A percentile compares a stretch with the other conserved stretches of the same genome.
Conservation (phyloP, 2,329 filamentous ascomycete species). For the Clonostachys rosea region DNA sequence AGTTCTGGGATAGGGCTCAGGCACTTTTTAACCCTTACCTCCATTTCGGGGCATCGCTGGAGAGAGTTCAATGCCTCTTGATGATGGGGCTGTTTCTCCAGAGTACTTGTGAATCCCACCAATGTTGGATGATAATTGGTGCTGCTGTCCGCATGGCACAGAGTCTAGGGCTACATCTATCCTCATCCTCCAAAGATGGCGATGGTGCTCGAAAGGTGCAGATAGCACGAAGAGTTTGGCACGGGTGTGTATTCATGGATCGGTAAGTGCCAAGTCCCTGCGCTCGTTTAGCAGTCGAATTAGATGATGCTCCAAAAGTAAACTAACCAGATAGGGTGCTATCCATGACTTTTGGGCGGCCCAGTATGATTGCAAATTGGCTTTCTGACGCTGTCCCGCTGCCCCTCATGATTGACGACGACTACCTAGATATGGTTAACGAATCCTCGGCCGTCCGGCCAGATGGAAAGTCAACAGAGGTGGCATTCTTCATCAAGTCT, state of each 20-base stretch:
- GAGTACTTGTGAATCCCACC: constrained; percentile 37
- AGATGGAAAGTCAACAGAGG: not conserved
- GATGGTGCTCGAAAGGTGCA: not conserved
- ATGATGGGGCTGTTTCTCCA: constrained; percentile 43
- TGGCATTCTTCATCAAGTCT: constrained; percentile 2
- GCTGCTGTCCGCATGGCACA: constrained; percentile 39
- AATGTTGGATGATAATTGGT: constrained; percentile 43
- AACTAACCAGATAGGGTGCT: constrained; percentile 1
- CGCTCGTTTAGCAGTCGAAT: too few relatives aligned
- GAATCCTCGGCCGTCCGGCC: constrained; percentile 1
- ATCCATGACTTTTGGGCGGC: constrained; percentile 6
- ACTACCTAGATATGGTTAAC: constrained; percentile 2
- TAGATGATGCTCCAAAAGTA: not conserved
- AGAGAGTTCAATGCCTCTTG: constrained; percentile 37
- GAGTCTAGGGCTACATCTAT: constrained; percentile 35
- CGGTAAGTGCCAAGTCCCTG: constrained; percentile 1
- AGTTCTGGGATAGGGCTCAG: constrained; percentile 2
- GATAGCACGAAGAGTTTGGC: constrained; percentile 5
- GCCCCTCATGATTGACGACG: constrained; percentile 6
- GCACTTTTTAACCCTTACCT: not conserved
- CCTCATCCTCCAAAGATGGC: not conserved
- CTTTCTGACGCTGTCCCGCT: constrained; percentile 1
- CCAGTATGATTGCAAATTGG: constrained; percentile 3
- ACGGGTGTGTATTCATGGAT: constrained; percentile 6
- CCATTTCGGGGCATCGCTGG: constrained; percentile 19